Base-by-base conservation (phyloP, 805 yeast genomes). In the Kodamaea neixiangensis region DNA sequence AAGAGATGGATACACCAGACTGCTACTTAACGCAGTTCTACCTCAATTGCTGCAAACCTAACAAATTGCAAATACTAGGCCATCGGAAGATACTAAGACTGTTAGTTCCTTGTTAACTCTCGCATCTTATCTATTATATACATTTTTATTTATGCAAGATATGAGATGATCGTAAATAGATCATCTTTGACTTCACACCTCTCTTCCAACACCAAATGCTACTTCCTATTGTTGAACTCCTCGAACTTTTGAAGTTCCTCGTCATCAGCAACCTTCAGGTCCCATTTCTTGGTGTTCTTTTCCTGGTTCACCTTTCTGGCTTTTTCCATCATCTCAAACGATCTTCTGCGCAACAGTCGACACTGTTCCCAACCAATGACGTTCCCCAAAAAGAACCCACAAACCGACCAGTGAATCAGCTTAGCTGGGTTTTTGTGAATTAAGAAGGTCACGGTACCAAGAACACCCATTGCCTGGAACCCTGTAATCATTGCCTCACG, bases 291-390 rank as follows among this genome's bases (percentile, higher is more conserved):
- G 29, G 53, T 56, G 51, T 66, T 65, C 54, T 67, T 72, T 45
- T 69, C 74, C 50, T 56, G 63, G 47, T 66, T 75, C 50, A 58
- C 73, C 51, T 79, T 80, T 58, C 82, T 84, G 0, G 96, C 96
- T 60, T 79, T 68, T 51, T 81, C 83, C 44, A 92, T 86, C 51
- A 85, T 83, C 53, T 80, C 79, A 63, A 82, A 77, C 49, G 87
- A 82, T 55, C 81, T 79, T 60, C 85, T 76, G 65, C 96, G 77
- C 44, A 82, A 77, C 45, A 82, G 75, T 52, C 96, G 77, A 66
- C 98, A 92, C 68, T 90, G 96, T 64, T 92, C 97, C 97, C 97
- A 92, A 1, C 96, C 89, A 21, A 88, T 83, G 0, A 88, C 77
- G 42, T 89, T 83, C 0, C 97, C 97, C 17, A 90, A 64, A 50